phyloP scores from a whole-genome alignment of 768 basidiomycete species.

The Dioszegia hungarica region DNA sequence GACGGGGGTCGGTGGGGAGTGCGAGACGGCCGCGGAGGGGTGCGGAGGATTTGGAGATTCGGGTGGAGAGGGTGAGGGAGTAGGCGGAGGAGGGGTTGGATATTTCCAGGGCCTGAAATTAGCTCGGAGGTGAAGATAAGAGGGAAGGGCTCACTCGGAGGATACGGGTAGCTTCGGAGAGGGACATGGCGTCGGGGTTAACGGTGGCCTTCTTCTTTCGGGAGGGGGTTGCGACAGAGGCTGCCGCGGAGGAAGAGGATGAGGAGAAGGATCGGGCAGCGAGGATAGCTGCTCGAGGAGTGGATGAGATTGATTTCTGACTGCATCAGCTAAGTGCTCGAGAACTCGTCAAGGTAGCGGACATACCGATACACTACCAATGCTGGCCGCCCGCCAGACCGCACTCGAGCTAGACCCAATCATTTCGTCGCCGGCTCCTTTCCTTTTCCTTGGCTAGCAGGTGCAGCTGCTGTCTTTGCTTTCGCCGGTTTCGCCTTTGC shows the following conservation, averaged over 20 bases:
- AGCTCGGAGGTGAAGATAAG: background rate
- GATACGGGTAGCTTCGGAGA: constrained; percentile 43
- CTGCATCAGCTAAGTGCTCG: background rate
- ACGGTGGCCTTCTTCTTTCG: constrained; percentile 20
- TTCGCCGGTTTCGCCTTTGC: background rate
- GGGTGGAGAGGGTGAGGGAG: constrained; percentile 74
- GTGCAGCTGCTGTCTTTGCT: background rate
- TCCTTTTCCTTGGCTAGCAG: background rate
- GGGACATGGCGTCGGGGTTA: constrained; percentile 44
- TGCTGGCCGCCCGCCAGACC: background rate
- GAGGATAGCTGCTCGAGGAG: background rate
- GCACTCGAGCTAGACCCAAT: constrained; percentile 6
- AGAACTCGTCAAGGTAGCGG: background rate
- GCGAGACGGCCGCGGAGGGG: constrained; percentile 86
- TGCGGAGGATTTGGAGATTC: constrained; percentile 68
- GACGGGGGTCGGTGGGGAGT: constrained; percentile 65
- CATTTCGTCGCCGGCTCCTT: constrained; percentile 2
- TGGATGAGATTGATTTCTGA: background rate
- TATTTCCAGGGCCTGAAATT: constrained; percentile 71
- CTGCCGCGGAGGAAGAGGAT: background rate
- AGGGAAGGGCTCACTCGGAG: constrained; percentile 39
- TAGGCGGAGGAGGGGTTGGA: constrained; percentile 69
- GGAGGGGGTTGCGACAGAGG: background rate
- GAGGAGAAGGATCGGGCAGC: background rate
- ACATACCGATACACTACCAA: too few species aligned